Base-by-base conservation (phyloP, 2,329 filamentous ascomycete genomes). In the Dothideomycetes sp. region DNA sequence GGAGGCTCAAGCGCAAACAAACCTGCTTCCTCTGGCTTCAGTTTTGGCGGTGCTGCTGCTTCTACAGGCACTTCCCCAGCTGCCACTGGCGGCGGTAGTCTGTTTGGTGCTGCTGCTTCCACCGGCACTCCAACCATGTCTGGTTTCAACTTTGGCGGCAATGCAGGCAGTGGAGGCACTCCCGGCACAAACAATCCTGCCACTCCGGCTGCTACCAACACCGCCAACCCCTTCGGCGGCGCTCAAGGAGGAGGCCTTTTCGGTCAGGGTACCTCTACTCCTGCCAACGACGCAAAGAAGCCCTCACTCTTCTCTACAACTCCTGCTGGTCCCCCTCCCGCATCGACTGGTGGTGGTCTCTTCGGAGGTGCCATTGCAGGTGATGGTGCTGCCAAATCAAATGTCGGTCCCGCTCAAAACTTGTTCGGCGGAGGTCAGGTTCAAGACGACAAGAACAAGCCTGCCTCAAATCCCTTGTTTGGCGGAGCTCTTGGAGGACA, bases 101-200 rank as follows among this genome's bases (percentile, higher is more conserved):
- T 44, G 12, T 50, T 50, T 42, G 45, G 49, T n/a, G 47, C 28
- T 22, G 27, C 30, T 25, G 31, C 31, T 16, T 24, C 23, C 13
- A 33, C 40, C 20, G 36, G 35, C 10, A 34, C 40, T 3, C 32
- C 40, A 11, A 32, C 34, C 16, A 27, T 37, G 13, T n/a, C 41
- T 8, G 40, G 43, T 23, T 47, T 47, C 43, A 44, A 42, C 33
- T 45, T 47, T 38, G 35, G 35, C n/a, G 16, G n/a, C 10, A 34
- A 41, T 11, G 9, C 38, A 13, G 10, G 23, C 18, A 39, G 34
- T 10, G 30, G 31, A 4, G 17, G 18, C 8, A 42, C 33, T 24
- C n/a, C n/a, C n/a, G n/a, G n/a, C n/a, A n/a, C n/a, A n/a, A 45
- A 23, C 33, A 50, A 59, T 34, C 70, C 68, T 12, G 71, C 69